Conservation (phyloP, 2,329 filamentous ascomycete species). For the Hypocreales sp. region DNA sequence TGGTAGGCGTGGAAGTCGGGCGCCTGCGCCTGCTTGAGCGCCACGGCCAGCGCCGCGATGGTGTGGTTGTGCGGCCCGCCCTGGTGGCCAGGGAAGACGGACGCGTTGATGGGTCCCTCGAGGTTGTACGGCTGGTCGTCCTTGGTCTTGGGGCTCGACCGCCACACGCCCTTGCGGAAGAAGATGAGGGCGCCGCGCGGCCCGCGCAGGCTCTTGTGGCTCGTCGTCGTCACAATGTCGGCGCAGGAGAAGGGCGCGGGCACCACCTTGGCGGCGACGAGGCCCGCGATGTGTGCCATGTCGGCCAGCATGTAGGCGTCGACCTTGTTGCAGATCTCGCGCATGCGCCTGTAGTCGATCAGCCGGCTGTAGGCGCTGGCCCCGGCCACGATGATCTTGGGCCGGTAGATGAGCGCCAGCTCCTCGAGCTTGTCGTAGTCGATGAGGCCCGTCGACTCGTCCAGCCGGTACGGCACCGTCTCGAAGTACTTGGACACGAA, state of each 20-base stretch:
- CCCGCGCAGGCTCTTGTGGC: constrained; percentile 91
- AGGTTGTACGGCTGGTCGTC: constrained; percentile 80
- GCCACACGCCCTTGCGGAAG: constrained; percentile 83
- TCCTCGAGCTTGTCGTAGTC: constrained; percentile 89
- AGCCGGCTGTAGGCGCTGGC: constrained; percentile 91
- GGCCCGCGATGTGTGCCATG: constrained; percentile 93
- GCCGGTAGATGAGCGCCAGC: constrained; percentile 74
- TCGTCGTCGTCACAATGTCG: constrained; percentile 94
- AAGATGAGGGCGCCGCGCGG: constrained; percentile 97
- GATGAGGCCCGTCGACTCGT: constrained; percentile 82
- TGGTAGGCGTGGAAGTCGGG: constrained; percentile 91
- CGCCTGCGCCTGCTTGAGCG: constrained; percentile 81
- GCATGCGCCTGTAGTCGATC: constrained; percentile 90
- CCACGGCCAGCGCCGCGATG: constrained; percentile 87
- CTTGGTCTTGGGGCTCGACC: constrained; percentile 70
- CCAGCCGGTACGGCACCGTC: constrained; percentile 84
- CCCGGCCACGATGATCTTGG: constrained; percentile 89
- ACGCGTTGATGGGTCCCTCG: constrained; percentile 84
- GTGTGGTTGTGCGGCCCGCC: constrained; percentile 98
- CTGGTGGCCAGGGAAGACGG: constrained; percentile 96
- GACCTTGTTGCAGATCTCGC: constrained; percentile 77
- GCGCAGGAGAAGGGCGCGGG: constrained; percentile 79
- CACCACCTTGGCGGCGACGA: constrained; percentile 83
- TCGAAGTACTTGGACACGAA: constrained; percentile 98
- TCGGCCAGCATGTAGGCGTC: constrained; percentile 89